These are phyloP conservation scores for Collybia sp. DNA, from an alignment of 768 basidiomycete genomes.

Conservation along the genomic window DNA sequence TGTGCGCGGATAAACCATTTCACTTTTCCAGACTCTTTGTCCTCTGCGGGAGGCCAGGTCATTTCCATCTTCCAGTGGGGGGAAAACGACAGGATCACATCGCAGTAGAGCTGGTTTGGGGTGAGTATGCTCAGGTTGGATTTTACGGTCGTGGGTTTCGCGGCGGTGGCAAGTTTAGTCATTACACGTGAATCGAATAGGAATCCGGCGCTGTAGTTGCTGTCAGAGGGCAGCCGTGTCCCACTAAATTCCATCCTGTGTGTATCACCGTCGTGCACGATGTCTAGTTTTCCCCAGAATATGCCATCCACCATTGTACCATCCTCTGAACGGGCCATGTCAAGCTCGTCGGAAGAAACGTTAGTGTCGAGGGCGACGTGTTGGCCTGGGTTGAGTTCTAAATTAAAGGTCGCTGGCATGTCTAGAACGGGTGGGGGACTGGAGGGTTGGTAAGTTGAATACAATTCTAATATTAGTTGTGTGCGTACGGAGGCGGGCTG, in stretches of 20 bases:
- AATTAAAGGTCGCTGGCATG: slow-evolving; percentile 82
- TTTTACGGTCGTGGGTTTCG: slow-evolving; percentile 71
- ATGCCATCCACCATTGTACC: slow-evolving; percentile 80
- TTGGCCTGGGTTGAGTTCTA: slow-evolving; percentile 78
- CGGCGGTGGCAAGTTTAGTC: slow-evolving; percentile 68
- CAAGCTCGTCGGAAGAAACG: slow-evolving; percentile 76
- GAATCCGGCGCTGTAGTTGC: slow-evolving; percentile 62
- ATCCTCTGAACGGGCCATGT: slow-evolving; percentile 91
- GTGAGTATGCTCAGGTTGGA: slow-evolving; percentile 74
- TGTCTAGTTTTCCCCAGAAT: slow-evolving; percentile 87
- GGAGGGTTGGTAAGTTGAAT: slow-evolving; percentile 3
- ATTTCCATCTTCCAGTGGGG: slow-evolving; percentile 69
- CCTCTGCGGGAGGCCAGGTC: slow-evolving; percentile 78
- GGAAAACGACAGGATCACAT: slow-evolving; percentile 69
- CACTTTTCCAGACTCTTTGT: slow-evolving; percentile 60
- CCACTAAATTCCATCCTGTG: slow-evolving; percentile 84
- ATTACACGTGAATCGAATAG: slow-evolving; percentile 76
- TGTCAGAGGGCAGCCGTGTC: slow-evolving; percentile 60
- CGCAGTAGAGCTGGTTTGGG: slow-evolving; percentile 74
- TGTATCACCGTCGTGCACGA: slow-evolving; percentile 71
- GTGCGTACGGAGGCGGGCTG: slow-evolving; percentile 45
- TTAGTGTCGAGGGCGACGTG: slow-evolving; percentile 77
- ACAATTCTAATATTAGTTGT: background rate
- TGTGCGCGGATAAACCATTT: slow-evolving; percentile 83
- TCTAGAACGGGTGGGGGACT: slow-evolving; percentile 73